Conservation (phyloP, 257 asterid genomes). For the Plantago elongata region DNA sequence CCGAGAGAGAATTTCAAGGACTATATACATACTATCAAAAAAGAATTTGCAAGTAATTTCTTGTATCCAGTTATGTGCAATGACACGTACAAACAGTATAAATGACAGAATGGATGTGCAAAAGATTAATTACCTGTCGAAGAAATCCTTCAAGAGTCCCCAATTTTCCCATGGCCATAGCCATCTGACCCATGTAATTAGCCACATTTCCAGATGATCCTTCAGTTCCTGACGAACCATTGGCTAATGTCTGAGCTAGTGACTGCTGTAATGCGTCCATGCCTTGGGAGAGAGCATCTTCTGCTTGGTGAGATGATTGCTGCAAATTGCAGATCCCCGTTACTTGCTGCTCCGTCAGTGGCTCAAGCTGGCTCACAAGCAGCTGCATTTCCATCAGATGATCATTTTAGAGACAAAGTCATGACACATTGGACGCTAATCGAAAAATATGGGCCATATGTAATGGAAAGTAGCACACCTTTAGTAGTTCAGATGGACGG, state of each 20-base stretch:
- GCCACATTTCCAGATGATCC: conserved; percentile 35
- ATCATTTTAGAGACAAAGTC: background rate
- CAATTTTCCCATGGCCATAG: conserved; percentile 48
- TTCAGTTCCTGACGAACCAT: conserved; percentile 22
- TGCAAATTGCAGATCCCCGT: conserved; percentile 29
- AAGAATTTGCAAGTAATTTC: too few species aligned
- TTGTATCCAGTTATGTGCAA: too few species aligned
- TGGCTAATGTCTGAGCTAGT: conserved; percentile 38
- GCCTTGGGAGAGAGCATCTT: conserved; percentile 47
- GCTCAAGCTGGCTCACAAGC: conserved; percentile 28
- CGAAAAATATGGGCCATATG: too few species aligned
- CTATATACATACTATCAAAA: background rate
- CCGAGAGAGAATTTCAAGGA: background rate
- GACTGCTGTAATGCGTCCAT: conserved; percentile 41
- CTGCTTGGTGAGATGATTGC: conserved; percentile 41
- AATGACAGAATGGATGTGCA: too few species aligned
- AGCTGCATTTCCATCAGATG: conserved; percentile 22
- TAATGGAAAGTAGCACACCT: conserved; percentile 35
- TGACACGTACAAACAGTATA: too few species aligned
- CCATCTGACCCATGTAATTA: conserved; percentile 47
- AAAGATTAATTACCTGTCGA: conserved; percentile 25
- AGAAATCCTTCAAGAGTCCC: conserved; percentile 48
- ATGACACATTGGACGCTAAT: too few species aligned
- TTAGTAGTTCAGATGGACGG: conserved; percentile 91
- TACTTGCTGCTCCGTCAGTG: conserved; percentile 34